A percentile compares a stretch with the other conserved stretches of the same genome.
phyloP scores from a whole-genome alignment of 129 eudicot species.

The Flaveria trinervia region DNA sequence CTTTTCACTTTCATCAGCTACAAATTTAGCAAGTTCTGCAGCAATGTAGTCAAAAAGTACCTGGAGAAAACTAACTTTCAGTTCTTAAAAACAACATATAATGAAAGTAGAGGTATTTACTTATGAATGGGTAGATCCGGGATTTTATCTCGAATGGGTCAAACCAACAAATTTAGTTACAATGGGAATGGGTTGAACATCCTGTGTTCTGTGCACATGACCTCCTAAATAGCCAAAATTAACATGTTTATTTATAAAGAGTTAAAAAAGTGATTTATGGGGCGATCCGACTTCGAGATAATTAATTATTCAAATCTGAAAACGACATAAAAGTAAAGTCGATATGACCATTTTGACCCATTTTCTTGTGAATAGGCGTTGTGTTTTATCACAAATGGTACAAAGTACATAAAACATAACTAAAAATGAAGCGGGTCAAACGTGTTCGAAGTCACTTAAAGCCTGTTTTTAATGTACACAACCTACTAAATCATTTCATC shows the following conservation, averaged over 20 bases:
- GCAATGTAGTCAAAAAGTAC: constrained; percentile 89
- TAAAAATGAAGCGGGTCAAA: not conserved
- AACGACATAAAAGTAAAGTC: not conserved
- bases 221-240: not conserved
- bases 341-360: not conserved
- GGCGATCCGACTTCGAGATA: not conserved
- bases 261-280: too few species aligned
- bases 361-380: not conserved
- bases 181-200: not conserved
- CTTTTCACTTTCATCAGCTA: constrained; percentile 59
- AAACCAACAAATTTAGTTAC: not conserved
- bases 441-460: not conserved
- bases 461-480: not conserved
- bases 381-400: not conserved
- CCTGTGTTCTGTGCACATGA: not conserved
- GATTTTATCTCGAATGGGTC: not conserved
- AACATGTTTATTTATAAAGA: not conserved
- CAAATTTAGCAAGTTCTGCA: constrained; percentile 71
- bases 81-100: constrained; percentile 8
- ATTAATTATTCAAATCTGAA: not conserved
- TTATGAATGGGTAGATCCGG: not conserved
- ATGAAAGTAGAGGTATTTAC: not conserved
- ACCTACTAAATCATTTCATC: not conserved
- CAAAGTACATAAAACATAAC: not conserved
- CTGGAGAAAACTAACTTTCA: constrained; percentile 44